These are phyloP conservation scores for Cyberlindnera japonica DNA, from an alignment of 805 yeast genomes.

Conservation along the genomic window DNA sequence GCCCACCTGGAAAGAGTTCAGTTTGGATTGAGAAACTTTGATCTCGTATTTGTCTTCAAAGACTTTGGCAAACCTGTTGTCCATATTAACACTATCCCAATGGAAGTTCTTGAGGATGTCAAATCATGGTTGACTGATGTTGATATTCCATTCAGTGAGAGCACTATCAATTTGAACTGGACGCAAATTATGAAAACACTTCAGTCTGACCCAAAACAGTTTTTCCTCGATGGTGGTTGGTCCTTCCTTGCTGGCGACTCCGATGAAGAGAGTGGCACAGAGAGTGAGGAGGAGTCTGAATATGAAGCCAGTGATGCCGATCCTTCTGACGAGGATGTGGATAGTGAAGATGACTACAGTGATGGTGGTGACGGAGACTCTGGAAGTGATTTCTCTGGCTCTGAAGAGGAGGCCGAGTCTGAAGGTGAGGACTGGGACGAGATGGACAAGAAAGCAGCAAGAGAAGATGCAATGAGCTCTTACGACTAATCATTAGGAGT, in stretches of 20 bases:
- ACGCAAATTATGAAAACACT: slow-evolving; percentile 91
- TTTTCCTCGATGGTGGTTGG: slow-evolving; percentile 97
- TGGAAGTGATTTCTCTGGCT: slow-evolving; percentile 34
- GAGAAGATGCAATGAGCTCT: slow-evolving; percentile 39
- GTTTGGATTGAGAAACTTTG: slow-evolving; percentile 94
- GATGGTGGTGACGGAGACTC: slow-evolving; percentile 32
- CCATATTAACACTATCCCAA: slow-evolving; percentile 92
- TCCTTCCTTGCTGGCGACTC: slow-evolving; percentile 85
- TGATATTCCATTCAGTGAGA: slow-evolving; percentile 91
- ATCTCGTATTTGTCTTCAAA: slow-evolving; percentile 92
- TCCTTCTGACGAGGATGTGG: slow-evolving; percentile 40
- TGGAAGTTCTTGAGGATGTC: slow-evolving; percentile 85
- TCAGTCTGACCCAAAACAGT: slow-evolving; percentile 87
- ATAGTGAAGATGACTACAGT: slow-evolving; percentile 33
- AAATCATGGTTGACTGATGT: slow-evolving; percentile 98
- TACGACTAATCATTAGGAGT: slow-evolving; percentile 42
- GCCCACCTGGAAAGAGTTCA: slow-evolving; percentile 97
- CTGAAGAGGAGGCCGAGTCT: slow-evolving; percentile 37
- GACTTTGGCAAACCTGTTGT: slow-evolving; percentile 85
- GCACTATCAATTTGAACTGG: slow-evolving; percentile 96
- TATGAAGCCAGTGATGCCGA: slow-evolving; percentile 43
- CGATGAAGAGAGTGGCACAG: slow-evolving; percentile 61
- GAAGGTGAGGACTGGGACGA: slow-evolving; percentile 36
- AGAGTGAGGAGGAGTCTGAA: slow-evolving; percentile 67
- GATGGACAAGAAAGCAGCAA: slow-evolving; percentile 27